A percentile compares a stretch with the other conserved stretches of the same genome.
These are phyloP conservation scores for Curvularia sp. DNA, from an alignment of 2,329 filamentous ascomycete genomes.

Conservation along the genomic window DNA sequence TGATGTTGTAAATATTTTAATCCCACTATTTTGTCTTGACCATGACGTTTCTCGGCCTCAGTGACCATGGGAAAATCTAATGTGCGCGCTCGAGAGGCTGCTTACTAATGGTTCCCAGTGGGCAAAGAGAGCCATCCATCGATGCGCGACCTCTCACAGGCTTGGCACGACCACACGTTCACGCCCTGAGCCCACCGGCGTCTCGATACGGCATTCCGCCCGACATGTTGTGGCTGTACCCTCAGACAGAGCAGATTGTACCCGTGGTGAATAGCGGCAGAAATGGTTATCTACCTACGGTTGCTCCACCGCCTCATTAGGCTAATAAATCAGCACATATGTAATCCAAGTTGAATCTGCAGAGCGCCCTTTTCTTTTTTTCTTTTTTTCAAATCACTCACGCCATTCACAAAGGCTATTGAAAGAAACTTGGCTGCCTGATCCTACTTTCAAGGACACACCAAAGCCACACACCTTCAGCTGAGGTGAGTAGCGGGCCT, in stretches of 20 bases:
- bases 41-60: conserved; percentile 1
- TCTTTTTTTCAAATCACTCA: not conserved
- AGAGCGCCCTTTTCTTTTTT: conserved; percentile 2
- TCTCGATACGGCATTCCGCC: conserved; percentile 28
- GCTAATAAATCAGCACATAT: conserved; percentile 35
- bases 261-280: conserved; percentile 16
- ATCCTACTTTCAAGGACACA: conserved; percentile 1
- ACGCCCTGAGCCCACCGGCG: not conserved
- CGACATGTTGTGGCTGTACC: conserved; percentile 22
- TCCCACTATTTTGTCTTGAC: conserved; percentile 10
- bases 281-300: conserved; percentile 13
- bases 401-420: conserved; percentile 6
- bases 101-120: conserved; percentile 14
- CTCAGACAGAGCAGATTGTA: conserved; percentile 21
- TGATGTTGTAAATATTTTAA: conserved; percentile 16
- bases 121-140: not conserved
- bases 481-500: conserved; percentile 27
- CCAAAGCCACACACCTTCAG: conserved; percentile 6
- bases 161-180: conserved; percentile 7
- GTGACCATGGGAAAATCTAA: not conserved
- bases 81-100: conserved; percentile 12
- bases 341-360: conserved; percentile 13
- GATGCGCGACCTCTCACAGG: not conserved
- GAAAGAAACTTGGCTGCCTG: conserved; percentile 5
- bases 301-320: conserved; percentile 37